A percentile compares a stretch with the other conserved stretches of the same genome.
Conservation (phyloP, 768 basidiomycete species). For the Suillus cothurnatus region DNA sequence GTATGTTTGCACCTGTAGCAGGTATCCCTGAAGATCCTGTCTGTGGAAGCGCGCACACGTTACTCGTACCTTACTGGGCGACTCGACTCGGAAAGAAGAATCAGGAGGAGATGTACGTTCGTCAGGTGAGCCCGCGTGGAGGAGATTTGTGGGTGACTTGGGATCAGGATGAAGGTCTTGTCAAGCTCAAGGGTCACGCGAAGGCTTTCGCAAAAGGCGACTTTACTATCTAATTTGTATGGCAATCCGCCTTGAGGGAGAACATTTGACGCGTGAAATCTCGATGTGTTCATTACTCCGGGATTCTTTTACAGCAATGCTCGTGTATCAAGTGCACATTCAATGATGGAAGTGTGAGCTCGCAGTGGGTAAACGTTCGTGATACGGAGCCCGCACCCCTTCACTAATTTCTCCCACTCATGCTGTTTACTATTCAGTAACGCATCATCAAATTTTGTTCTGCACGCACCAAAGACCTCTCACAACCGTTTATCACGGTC, state of each 20-base stretch:
- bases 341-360: conserved; percentile 2
- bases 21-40: conserved; percentile 49
- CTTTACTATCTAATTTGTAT: background rate
- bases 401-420: background rate
- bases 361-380: background rate
- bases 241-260: background rate
- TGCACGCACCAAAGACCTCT: conserved; percentile 6
- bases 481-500: background rate
- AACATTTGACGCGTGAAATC: background rate
- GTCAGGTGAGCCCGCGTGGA: conserved; percentile 53
- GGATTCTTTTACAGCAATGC: background rate
- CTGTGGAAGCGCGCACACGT: conserved; percentile 55
- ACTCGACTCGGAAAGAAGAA: conserved; percentile 20
- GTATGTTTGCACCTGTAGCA: conserved; percentile 48
- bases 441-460: background rate
- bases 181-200: conserved; percentile 41
- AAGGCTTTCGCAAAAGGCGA: conserved; percentile 13
- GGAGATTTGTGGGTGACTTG: conserved; percentile 46
- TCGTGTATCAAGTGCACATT: background rate
- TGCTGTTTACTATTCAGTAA: background rate
- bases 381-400: background rate
- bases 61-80: conserved; percentile 53
- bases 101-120: conserved; percentile 38
- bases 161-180: conserved; percentile 31
- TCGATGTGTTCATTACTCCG: background rate